Evolutionary conservation across 2,329 filamentous ascomycete species (phyloP), one percentile per base, ranked within the genome.

Genomic region (Hypoxylon sp.): DNA sequence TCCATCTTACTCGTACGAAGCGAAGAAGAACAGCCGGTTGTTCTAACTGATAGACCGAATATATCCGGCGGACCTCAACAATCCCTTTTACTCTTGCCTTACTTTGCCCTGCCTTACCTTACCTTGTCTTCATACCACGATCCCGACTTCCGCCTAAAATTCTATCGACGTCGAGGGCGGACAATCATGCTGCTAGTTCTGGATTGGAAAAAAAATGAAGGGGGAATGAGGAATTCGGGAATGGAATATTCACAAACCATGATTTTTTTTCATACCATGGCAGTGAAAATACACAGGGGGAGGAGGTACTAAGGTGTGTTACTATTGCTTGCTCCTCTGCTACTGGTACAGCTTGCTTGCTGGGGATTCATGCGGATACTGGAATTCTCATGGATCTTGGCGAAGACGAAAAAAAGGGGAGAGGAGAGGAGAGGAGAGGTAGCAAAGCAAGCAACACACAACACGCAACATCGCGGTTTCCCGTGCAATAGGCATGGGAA

Each of bases 121-220:
- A 42, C 15, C 36, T 54, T 31, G 20, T 30, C 27, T 30, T 43
- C 46, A 13, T 15, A 13, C 13, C 8, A 30, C 32, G n/a, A 45
- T 6, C 23, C 47, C 35, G 13, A 47, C 7, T 26, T 23, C 32
- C 16, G 36, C 17, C 25, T 19, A 25, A 20, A 30, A 43, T 41
- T 29, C 32, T 29, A 31, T 12, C 12, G 27, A 48, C 32, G 42
- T 43, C 23, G 37, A 51, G 30, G 34, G 25, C 27, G 37, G 36
- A 37, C 26, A 27, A 35, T 23, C 27, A 13, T 30, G 25, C 45
- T 31, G 40, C n/a, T n/a, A n/a, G 37, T 47, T 51, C 42, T 50
- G 52, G 48, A 51, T 51, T 47, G 30, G 21, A 47, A 48, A 56
- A n/a, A n/a, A n/a, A n/a, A n/a, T n/a, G n/a, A n/a, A 32, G 8